These are phyloP conservation scores for Saxispiralis lemnorum DNA, from an alignment of 495 filamentous ascomycete species.

Conservation along the genomic window DNA sequence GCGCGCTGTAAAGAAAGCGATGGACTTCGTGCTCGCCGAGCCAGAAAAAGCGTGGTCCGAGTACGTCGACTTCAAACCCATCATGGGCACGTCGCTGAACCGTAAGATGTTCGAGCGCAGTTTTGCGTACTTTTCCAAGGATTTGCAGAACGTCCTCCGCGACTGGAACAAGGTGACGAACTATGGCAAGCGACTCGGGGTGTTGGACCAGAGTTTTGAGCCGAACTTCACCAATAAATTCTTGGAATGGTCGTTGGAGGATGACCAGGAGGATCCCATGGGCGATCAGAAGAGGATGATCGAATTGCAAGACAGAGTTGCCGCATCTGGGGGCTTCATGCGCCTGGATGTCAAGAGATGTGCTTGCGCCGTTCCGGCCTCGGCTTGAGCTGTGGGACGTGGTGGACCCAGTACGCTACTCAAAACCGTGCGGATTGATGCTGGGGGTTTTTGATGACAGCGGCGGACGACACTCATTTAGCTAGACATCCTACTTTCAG, in stretches of 20 bases:
- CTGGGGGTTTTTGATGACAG: too few species aligned
- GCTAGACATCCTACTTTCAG: too few species aligned
- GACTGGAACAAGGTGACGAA: conserved; percentile 55
- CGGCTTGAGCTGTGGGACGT: too few species aligned
- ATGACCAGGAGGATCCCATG: conserved; percentile 40
- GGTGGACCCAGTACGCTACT: too few species aligned
- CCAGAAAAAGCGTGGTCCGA: conserved; percentile 41
- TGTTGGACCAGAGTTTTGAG: conserved; percentile 37
- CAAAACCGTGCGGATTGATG: too few species aligned
- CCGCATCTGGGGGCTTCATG: conserved; percentile 4
- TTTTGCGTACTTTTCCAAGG: conserved; percentile 51
- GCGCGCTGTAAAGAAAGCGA: conserved; percentile 45
- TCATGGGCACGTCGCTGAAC: conserved; percentile 46
- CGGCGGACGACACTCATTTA: too few species aligned
- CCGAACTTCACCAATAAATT: conserved; percentile 53
- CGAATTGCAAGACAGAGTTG: conserved; percentile 11
- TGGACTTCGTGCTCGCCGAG: conserved; percentile 45
- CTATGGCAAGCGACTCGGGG: conserved; percentile 48
- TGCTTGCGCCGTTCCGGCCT: too few species aligned
- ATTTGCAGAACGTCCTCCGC: conserved; percentile 50
- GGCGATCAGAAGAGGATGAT: conserved; percentile 29
- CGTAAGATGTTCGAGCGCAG: conserved; percentile 57
- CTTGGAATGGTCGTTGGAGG: conserved; percentile 42
- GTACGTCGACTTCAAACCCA: conserved; percentile 49
- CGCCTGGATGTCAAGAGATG: too few species aligned